These are phyloP conservation scores for Solanum stenotomum DNA, from an alignment of 257 asterid species.

Conservation along the genomic window DNA sequence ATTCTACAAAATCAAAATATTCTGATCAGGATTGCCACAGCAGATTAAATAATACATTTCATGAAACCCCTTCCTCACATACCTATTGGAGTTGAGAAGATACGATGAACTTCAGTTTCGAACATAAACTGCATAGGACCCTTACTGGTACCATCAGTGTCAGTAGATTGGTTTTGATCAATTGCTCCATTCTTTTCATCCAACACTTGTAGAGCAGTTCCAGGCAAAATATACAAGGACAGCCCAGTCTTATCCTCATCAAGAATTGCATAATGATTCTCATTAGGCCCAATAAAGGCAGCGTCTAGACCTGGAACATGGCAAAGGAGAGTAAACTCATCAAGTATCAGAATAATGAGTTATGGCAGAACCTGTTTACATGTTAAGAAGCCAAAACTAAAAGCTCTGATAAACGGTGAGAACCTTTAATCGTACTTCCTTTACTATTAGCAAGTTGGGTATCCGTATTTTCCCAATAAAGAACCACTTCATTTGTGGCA, in stretches of 20 bases:
- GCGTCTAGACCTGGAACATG: constrained; percentile 77
- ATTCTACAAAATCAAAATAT: constrained; percentile 48
- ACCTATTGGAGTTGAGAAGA: constrained; percentile 96
- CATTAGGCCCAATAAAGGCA: constrained; percentile 82
- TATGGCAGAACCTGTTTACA: background rate
- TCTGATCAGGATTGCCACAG: constrained; percentile 21
- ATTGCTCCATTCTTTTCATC: constrained; percentile 38
- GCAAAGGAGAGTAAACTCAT: constrained; percentile 8
- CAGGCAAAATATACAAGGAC: constrained; percentile 69
- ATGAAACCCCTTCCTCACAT: constrained; percentile 13
- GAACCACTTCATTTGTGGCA: constrained; percentile 63
- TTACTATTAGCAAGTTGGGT: constrained; percentile 74
- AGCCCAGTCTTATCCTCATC: constrained; percentile 93
- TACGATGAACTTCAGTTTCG: constrained; percentile 86
- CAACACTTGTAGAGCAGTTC: constrained; percentile 57
- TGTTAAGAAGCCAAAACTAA: constrained; percentile 7
- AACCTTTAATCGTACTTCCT: constrained; percentile 77
- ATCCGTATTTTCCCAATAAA: constrained; percentile 96
- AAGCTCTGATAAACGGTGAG: constrained; percentile 7
- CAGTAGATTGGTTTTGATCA: constrained; percentile 39
- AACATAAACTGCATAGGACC: constrained; percentile 89
- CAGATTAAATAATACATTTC: constrained; percentile 7
- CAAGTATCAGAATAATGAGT: background rate
- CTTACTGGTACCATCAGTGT: constrained; percentile 60
- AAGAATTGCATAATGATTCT: constrained; percentile 80